Conservation (phyloP, 225 moss, liverwort and hornwort species). For the Pseudisothecium myosuroides region DNA sequence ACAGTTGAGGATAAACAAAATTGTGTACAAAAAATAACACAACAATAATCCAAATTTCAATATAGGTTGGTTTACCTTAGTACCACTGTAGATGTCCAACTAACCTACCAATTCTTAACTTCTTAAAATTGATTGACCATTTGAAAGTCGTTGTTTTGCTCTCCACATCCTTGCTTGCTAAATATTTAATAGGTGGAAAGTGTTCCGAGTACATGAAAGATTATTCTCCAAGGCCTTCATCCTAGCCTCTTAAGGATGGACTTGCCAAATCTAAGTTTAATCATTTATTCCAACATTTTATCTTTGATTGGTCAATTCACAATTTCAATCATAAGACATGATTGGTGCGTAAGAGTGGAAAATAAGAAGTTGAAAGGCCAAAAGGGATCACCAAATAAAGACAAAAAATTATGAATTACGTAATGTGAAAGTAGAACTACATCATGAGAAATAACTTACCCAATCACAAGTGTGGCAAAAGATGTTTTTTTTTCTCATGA, state of each 20-base stretch:
- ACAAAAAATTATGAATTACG: too few species aligned
- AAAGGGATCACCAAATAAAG: background rate
- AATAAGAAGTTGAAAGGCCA: background rate
- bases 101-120: too few species aligned
- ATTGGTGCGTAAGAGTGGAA: background rate
- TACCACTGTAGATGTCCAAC: too few species aligned
- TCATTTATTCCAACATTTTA: background rate
- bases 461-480: background rate
- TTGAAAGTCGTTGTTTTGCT: background rate
- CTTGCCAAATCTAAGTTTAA: background rate
- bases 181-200: background rate
- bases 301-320: background rate
- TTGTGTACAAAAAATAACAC: background rate
- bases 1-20: background rate
- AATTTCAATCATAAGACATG: too few species aligned
- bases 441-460: background rate
- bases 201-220: background rate
- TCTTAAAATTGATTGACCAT: background rate
- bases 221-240: background rate
- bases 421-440: fast-evolving
- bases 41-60: background rate
- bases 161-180: background rate
- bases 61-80: too few species aligned
- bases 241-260: background rate
- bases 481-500: background rate